Evolutionary conservation across 2,329 filamentous ascomycete species (phyloP), one percentile per base, ranked within the genome.

Genomic region (Colletotrichum incanum): DNA sequence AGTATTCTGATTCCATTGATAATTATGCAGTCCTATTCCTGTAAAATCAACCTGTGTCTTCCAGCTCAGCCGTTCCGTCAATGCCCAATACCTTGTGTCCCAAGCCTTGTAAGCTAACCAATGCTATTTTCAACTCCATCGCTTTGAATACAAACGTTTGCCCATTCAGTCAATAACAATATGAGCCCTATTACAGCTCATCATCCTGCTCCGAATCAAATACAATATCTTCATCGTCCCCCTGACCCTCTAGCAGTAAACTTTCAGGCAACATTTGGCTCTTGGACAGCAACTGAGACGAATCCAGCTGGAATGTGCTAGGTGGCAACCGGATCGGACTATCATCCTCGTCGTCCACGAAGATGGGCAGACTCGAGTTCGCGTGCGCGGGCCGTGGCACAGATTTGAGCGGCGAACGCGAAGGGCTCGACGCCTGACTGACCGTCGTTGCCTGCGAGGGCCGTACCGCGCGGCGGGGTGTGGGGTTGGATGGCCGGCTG

Each of bases 221-320:
- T 4, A 75, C 50, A 39, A 74, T 65, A 1, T 74, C 72, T 7
- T 61, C 71, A 6, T 66, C 62, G 49, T 70, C 75, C 49, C 77
- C 73, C 31, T 73, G 76, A 37, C 81, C 80, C 41, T 85, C 84
- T 39, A 77, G 74, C 9, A 86, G 28, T 67, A 86, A 78, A 70
- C 84, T 86, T 54, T 86, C 84, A 3, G 88, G 85, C 68, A 90
- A 78, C 80, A 88, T 84, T 78, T 89, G 87, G 73, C 87, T 89
- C 75, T 82, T 84, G 1, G 85, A 84, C 69, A 86, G 76, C 23
- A 89, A 80, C 77, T 90, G 86, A 11, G 86, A 88, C 12, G 83
- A 84, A 18, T 80, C 76, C 7, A 79, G 63, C 23, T 79, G 79
- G 34, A 76, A 74, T 37, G 73, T 67, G 16, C 59, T 69, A 20